These are phyloP conservation scores for Afroboletus lepidellus DNA, from an alignment of 1,284 basidiomycete genomes.

Conservation along the genomic window DNA sequence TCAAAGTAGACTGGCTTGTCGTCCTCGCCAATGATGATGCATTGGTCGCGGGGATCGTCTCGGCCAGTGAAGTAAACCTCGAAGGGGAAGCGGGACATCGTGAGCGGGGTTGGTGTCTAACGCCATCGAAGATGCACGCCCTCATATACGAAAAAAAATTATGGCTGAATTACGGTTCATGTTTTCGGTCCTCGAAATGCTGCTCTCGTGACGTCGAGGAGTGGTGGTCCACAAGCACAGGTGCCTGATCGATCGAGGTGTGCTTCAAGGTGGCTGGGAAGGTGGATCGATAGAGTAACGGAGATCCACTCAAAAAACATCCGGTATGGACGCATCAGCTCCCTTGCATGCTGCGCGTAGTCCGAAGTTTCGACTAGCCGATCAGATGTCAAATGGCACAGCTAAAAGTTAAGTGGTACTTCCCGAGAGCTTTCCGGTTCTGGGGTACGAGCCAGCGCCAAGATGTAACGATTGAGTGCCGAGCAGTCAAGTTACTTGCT, in stretches of 20 bases:
- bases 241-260: slow-evolving; percentile 49
- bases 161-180: slow-evolving; percentile 1
- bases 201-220: slow-evolving; percentile 50
- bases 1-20: slow-evolving; percentile 58
- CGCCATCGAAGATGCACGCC: slow-evolving; percentile 9
- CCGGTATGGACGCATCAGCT: slow-evolving; percentile 15
- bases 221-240: slow-evolving; percentile 39
- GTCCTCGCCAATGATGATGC: slow-evolving; percentile 66
- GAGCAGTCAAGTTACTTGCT: slow-evolving; percentile 1
- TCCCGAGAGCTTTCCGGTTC: slow-evolving; percentile 18
- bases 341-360: slow-evolving; percentile 8
- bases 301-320: slow-evolving; percentile 21
- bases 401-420: slow-evolving; percentile 31
- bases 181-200: slow-evolving; percentile 12
- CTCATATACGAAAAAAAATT: slow-evolving; percentile 32
- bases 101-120: slow-evolving; percentile 5
- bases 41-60: slow-evolving; percentile 62
- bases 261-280: slow-evolving; percentile 18
- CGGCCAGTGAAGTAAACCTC: slow-evolving; percentile 68
- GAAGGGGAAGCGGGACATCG: slow-evolving; percentile 40
- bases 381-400: slow-evolving; percentile 24
- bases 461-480: not conserved
- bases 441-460: slow-evolving; percentile 3
- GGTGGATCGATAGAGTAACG: slow-evolving; percentile 13
- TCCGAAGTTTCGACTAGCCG: slow-evolving; percentile 18